Evolutionary conservation across 306 rosid genomes (phyloP).

Genomic region (Dalbergia cochinchinensis): DNA sequence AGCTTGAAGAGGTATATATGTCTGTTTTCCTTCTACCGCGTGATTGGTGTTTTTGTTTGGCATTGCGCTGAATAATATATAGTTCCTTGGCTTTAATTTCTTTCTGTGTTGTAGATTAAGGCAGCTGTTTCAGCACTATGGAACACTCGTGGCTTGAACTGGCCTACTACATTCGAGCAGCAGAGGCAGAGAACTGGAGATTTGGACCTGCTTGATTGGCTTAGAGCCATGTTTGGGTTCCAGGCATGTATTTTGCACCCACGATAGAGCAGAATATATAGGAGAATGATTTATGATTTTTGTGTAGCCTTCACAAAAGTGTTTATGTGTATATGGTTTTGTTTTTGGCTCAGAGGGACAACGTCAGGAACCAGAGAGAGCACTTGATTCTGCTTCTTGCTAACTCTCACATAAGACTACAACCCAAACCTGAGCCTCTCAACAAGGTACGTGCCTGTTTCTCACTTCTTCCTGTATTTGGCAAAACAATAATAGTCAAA

Average conservation of each 20-base stretch:
- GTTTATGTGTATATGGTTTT: constrained; percentile 43
- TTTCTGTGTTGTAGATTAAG: constrained; percentile 67
- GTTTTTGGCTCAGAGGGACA: constrained; percentile 78
- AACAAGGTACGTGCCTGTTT: constrained; percentile 68
- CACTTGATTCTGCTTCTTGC: constrained; percentile 93
- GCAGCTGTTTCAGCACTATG: constrained; percentile 85
- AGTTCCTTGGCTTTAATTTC: constrained; percentile 35
- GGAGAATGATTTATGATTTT: not conserved
- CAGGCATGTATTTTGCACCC: constrained; percentile 63
- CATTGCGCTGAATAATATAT: constrained; percentile 30
- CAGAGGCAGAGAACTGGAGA: constrained; percentile 85
- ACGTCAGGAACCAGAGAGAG: constrained; percentile 96
- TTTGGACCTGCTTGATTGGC: constrained; percentile 94
- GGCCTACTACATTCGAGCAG: constrained; percentile 86
- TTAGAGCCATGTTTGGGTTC: constrained; percentile 94
- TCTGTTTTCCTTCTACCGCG: constrained; percentile 1
- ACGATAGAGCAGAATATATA: not conserved
- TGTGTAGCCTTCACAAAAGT: not conserved
- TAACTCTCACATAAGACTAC: constrained; percentile 81
- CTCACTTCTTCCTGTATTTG: constrained; percentile 8
- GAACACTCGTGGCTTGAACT: constrained; percentile 86
- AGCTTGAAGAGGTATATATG: constrained; percentile 83
- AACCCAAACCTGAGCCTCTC: constrained; percentile 96
- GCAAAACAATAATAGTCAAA: constrained; percentile 14
- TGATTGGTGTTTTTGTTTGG: constrained; percentile 40